These are phyloP conservation scores for Trichoderma gracile DNA, from an alignment of 2,329 filamentous ascomycete species.

Conservation along the genomic window DNA sequence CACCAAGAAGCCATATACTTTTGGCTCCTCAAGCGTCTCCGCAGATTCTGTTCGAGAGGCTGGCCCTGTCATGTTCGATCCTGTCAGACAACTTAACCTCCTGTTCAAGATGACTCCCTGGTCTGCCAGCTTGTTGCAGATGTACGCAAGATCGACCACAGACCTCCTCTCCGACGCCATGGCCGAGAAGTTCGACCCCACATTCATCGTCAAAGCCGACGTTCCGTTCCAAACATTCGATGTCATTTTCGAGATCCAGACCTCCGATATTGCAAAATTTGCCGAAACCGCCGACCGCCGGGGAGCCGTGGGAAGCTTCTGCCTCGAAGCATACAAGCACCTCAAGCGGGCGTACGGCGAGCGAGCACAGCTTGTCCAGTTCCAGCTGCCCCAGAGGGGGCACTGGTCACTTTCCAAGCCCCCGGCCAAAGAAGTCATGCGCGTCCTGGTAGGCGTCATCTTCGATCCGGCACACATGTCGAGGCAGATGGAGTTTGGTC, in stretches of 20 bases:
- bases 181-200: constrained; percentile 78
- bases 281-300: constrained; percentile 43
- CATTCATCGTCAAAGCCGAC: constrained; percentile 71
- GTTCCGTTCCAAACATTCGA: constrained; percentile 59
- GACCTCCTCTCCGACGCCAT: constrained; percentile 71
- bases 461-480: constrained; percentile 72
- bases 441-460: constrained; percentile 65
- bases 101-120: constrained; percentile 88
- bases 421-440: constrained; percentile 33
- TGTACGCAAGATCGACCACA: constrained; percentile 73
- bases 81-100: constrained; percentile 71
- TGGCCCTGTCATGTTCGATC: constrained; percentile 76
- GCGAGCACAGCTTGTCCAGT: constrained; percentile 67
- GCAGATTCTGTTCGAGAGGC: constrained; percentile 44
- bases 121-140: constrained; percentile 73
- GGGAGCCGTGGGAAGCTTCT: constrained; percentile 48
- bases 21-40: constrained; percentile 41
- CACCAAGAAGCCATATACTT: constrained; percentile 61
- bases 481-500: constrained; percentile 84
- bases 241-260: constrained; percentile 43
- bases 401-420: constrained; percentile 36
- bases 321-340: constrained; percentile 61
- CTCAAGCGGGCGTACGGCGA: constrained; percentile 74
- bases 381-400: constrained; percentile 45
- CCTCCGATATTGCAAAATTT: constrained; percentile 34